phyloP scores from a whole-genome alignment of 2,329 filamentous ascomycete genomes.

The Dichotomopilus funicola region DNA sequence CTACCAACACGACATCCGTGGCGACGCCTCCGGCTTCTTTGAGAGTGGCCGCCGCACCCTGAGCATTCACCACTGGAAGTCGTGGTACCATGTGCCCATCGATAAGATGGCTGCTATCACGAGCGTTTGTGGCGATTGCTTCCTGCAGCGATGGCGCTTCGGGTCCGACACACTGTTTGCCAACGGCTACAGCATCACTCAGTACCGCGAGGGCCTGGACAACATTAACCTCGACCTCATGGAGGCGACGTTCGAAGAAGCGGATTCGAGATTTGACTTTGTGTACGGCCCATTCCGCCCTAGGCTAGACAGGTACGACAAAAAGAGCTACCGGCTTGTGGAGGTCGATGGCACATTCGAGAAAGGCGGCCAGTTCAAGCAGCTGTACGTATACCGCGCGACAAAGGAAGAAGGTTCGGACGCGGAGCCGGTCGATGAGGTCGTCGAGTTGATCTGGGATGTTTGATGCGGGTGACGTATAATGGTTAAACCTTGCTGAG shows the following conservation, averaged over 20 bases:
- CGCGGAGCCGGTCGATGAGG: conserved; percentile 39
- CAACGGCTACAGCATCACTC: conserved; percentile 53
- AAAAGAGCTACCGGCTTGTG: conserved; percentile 46
- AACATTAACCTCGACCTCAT: conserved; percentile 38
- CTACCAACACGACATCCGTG: conserved; percentile 50
- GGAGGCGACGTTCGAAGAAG: conserved; percentile 48
- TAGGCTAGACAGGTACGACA: conserved; percentile 33
- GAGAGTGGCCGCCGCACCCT: conserved; percentile 49
- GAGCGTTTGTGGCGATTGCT: conserved; percentile 51
- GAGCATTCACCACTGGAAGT: conserved; percentile 58
- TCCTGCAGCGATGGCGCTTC: conserved; percentile 50
- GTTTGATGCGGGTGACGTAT: conserved; percentile 4
- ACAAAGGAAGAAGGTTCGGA: conserved; percentile 31
- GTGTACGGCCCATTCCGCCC: conserved; percentile 46
- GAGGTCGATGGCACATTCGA: conserved; percentile 29
- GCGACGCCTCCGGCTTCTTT: conserved; percentile 53
- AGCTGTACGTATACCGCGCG: conserved; percentile 47
- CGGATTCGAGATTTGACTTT: conserved; percentile 41
- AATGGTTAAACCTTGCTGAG: background rate
- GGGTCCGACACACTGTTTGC: conserved; percentile 42
- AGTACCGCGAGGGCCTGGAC: conserved; percentile 36
- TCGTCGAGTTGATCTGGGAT: conserved; percentile 44
- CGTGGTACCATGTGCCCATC: conserved; percentile 49
- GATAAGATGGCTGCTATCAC: conserved; percentile 43
- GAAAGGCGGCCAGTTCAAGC: conserved; percentile 33